Conservation (phyloP, 805 yeast species). For the Candida koratica region DNA sequence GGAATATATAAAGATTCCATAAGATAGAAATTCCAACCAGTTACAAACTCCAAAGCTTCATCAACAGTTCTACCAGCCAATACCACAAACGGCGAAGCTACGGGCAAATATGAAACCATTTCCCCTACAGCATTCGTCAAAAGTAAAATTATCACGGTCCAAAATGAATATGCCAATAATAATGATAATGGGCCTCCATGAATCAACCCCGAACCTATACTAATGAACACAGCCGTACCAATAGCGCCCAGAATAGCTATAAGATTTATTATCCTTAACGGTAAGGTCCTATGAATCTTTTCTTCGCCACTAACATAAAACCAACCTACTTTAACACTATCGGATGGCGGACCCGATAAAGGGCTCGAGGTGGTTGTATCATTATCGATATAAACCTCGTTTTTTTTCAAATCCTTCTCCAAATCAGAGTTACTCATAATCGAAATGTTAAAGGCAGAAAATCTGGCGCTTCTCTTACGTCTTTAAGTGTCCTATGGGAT, state of each 20-base stretch:
- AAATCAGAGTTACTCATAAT: neutral
- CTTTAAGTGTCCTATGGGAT: no score
- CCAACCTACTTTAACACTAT: slow-evolving; percentile 5
- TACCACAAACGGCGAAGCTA: slow-evolving; percentile 33
- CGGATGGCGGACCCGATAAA: neutral
- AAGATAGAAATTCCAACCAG: slow-evolving; percentile 34
- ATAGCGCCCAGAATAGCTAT: slow-evolving; percentile 22
- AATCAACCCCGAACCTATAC: slow-evolving; percentile 27
- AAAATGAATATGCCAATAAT: slow-evolving; percentile 27
- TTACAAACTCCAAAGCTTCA: slow-evolving; percentile 33
- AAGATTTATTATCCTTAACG: slow-evolving; percentile 9
- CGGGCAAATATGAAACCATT: slow-evolving; percentile 36
- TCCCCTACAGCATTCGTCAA: slow-evolving; percentile 36
- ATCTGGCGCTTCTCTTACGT: no score
- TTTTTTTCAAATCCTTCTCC: neutral
- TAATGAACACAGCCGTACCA: slow-evolving; percentile 40
- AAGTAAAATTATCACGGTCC: slow-evolving; percentile 30
- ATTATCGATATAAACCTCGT: neutral
- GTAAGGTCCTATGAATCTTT: slow-evolving; percentile 12
- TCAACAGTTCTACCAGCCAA: slow-evolving; percentile 39
- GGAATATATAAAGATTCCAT: slow-evolving; percentile 46
- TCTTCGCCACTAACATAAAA: slow-evolving; percentile 7
- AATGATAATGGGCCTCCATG: slow-evolving; percentile 35
- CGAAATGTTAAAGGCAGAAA: no score
- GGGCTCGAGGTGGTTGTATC: no score